Percentiles rank a stretch among this genome's conserved stretches.
These are phyloP conservation scores for Lasiodiplodia gonubiensis DNA, from an alignment of 2,329 filamentous ascomycete genomes.

Conservation along the genomic window DNA sequence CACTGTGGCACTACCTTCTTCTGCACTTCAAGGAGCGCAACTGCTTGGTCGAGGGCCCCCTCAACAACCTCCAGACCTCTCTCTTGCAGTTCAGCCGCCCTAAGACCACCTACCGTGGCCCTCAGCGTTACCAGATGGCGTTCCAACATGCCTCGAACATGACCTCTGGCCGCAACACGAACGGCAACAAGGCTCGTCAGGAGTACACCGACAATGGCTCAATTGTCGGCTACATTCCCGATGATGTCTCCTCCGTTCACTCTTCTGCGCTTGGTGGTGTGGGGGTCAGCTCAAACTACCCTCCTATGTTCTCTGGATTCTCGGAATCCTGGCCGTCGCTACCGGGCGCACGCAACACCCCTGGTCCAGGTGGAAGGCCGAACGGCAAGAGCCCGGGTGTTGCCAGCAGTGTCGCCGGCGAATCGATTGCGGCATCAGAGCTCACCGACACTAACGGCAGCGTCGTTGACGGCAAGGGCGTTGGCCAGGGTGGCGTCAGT, in stretches of 20 bases:
- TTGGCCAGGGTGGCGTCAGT: slow-evolving; percentile 85
- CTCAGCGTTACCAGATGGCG: slow-evolving; percentile 84
- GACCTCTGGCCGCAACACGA: slow-evolving; percentile 53
- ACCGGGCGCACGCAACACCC: slow-evolving; percentile 68
- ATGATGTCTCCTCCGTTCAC: slow-evolving; percentile 95
- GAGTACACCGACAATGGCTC: slow-evolving; percentile 79
- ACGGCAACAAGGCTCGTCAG: slow-evolving; percentile 56
- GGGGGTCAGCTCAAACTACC: slow-evolving; percentile 81
- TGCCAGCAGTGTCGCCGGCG: slow-evolving; percentile 82
- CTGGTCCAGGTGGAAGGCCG: slow-evolving; percentile 66
- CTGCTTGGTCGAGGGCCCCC: slow-evolving; percentile 91
- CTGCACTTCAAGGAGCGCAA: slow-evolving; percentile 97
- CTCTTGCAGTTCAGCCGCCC: slow-evolving; percentile 93
- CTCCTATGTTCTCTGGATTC: slow-evolving; percentile 95
- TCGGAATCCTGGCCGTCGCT: slow-evolving; percentile 88
- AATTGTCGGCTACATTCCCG: slow-evolving; percentile 92
- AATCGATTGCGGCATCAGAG: slow-evolving; percentile 91
- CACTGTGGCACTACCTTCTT: slow-evolving; percentile 93
- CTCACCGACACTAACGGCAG: slow-evolving; percentile 83
- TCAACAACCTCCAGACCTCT: slow-evolving; percentile 95
- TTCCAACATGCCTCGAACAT: slow-evolving; percentile 70
- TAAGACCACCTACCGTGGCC: slow-evolving; percentile 87
- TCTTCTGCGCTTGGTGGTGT: slow-evolving; percentile 87
- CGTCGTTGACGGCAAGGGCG: slow-evolving; percentile 73
- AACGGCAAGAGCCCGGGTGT: slow-evolving; percentile 51